Base-by-base conservation (phyloP, 2,329 filamentous ascomycete genomes). In the Cercospora zeina region DNA sequence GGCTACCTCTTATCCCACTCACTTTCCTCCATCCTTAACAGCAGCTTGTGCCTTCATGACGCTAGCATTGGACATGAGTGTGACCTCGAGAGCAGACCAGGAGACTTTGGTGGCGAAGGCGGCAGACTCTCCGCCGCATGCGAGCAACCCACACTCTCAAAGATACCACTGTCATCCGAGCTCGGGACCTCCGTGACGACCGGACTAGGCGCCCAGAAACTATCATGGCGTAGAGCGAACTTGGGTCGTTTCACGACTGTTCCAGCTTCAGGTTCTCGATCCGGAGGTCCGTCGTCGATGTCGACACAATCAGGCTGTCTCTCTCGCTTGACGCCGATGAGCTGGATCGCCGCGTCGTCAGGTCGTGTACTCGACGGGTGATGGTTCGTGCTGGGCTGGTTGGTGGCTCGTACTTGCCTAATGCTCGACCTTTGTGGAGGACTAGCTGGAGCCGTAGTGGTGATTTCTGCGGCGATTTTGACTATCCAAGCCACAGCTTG, bases 261-360 rank as follows among this genome's bases (percentile, higher is more conserved):
- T 42, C 45, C 19, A 39, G 21, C 19, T 34, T 59, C 56, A 39
- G 33, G n/a, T 36, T 42, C 45, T 51, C 31, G 13, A 36, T 27
- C 47, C 31, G 45, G 7, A 24, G 45, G 21, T 27, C 34, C 45
- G 56, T 59, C 33, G 56, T 33, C 30, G 30, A 53, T 11, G 27
- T 34, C 27, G 49, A 59, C 33, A 59, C 56, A 36, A 59, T 59
- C 56, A 59, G 30, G 34, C 56, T 59, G 45, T 21, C 56, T 59
- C 14, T 59, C 56, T 59, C 56, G 56, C 56, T 59, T 59, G 56
- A 59, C 19, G 45, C 56, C 56, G 56, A 59, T 59, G 56, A 59
- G 47, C 56, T 59, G 31, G 30, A 27, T 21, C 45, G 31, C 16
- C n/a, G 27, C 19, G 33, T 47, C 55, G 39, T 58, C 16, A 34